These are phyloP conservation scores for Phialophora macrospora DNA, from an alignment of 2,329 filamentous ascomycete species.

Conservation along the genomic window DNA sequence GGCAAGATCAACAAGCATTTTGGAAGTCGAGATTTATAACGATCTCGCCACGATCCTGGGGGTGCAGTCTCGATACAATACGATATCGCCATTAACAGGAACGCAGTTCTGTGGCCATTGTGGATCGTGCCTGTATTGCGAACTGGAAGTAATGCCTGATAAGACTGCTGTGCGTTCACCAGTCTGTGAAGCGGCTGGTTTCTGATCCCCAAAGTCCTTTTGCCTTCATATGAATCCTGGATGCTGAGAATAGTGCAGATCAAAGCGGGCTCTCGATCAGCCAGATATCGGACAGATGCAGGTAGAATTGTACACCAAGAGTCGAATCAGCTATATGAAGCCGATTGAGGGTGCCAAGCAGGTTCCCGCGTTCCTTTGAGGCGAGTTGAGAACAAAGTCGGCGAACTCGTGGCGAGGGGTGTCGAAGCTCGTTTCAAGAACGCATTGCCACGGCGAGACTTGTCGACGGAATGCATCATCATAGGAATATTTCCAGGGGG, in stretches of 20 bases:
- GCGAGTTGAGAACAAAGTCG: background rate
- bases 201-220: background rate
- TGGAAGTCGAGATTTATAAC: conserved; percentile 17
- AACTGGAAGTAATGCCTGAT: conserved; percentile 60
- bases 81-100: background rate
- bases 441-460: background rate
- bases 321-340: conserved; percentile 54
- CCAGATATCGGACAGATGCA: conserved; percentile 51
- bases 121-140: conserved; percentile 58
- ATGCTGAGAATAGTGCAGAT: background rate
- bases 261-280: conserved; percentile 59
- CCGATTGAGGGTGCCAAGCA: conserved; percentile 56
- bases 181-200: background rate
- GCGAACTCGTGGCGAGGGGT: background rate
- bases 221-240: background rate
- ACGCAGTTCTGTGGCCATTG: conserved; percentile 56
- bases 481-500: background rate
- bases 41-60: background rate
- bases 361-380: conserved; percentile 42
- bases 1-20: conserved; percentile 63
- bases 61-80: background rate
- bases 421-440: background rate
- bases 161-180: conserved; percentile 47
- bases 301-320: conserved; percentile 60
- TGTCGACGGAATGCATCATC: background rate